These are phyloP conservation scores for Clitopilus passeckerianus DNA, from an alignment of 768 basidiomycete genomes.

Conservation along the genomic window DNA sequence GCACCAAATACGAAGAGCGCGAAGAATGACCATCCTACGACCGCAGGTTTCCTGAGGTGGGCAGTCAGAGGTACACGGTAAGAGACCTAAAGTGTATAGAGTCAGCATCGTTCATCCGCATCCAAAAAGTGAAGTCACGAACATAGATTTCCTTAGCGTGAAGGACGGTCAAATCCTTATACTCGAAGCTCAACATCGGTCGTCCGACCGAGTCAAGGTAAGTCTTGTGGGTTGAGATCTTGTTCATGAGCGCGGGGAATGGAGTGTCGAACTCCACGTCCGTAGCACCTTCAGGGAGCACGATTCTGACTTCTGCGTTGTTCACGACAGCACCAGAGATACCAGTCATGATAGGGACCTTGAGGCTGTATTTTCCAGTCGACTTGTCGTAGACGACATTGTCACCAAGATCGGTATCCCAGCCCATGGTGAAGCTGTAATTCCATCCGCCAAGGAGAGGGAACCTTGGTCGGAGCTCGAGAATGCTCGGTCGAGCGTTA, in stretches of 20 bases:
- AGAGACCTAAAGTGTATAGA: conserved; percentile 53
- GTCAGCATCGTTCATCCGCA: not conserved
- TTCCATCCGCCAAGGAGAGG: conserved; percentile 98
- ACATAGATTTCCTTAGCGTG: conserved; percentile 78
- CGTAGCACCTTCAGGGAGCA: conserved; percentile 95
- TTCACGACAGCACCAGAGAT: conserved; percentile 79
- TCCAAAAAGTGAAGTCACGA: conserved; percentile 1
- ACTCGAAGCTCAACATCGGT: conserved; percentile 69
- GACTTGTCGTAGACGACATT: conserved; percentile 59
- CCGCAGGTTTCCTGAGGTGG: conserved; percentile 83
- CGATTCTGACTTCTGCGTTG: conserved; percentile 71
- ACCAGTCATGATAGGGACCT: conserved; percentile 81
- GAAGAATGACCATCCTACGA: conserved; percentile 69
- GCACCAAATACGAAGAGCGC: conserved; percentile 53
- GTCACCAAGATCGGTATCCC: conserved; percentile 82
- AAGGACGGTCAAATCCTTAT: conserved; percentile 70
- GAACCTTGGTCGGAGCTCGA: conserved; percentile 87
- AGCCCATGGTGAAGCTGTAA: conserved; percentile 91
- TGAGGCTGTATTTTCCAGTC: conserved; percentile 64
- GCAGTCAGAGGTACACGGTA: conserved; percentile 79
- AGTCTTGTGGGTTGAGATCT: conserved; percentile 65
- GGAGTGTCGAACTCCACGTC: conserved; percentile 74
- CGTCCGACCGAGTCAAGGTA: conserved; percentile 93
- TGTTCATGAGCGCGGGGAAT: conserved; percentile 65
- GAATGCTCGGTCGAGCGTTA: conserved; percentile 51